A percentile compares a stretch with the other conserved stretches of the same genome.
These are phyloP conservation scores for Lophiotrema nucula DNA, from an alignment of 495 filamentous ascomycete species.

Conservation along the genomic window DNA sequence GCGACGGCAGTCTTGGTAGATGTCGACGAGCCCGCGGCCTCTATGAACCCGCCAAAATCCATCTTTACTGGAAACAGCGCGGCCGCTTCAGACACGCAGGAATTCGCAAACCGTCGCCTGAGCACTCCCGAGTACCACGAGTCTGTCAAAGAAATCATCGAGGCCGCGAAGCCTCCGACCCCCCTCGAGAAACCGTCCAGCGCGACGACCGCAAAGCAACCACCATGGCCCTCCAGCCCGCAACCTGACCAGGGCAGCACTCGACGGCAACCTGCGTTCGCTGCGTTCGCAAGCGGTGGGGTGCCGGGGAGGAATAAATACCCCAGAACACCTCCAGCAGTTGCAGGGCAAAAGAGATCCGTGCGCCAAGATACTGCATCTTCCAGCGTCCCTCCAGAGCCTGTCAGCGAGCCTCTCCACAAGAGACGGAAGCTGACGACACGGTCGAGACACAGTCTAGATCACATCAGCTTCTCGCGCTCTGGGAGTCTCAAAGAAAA, in stretches of 20 bases:
- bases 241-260: slow-evolving; percentile 5
- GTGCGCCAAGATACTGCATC: background rate
- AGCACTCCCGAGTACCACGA: slow-evolving; percentile 32
- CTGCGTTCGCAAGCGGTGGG: background rate
- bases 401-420: slow-evolving; percentile 29
- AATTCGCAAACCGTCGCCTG: slow-evolving; percentile 11
- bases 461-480: slow-evolving; percentile 28
- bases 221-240: slow-evolving; percentile 3
- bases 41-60: slow-evolving; percentile 32
- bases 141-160: background rate
- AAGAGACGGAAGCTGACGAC: slow-evolving; percentile 29
- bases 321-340: slow-evolving; percentile 1
- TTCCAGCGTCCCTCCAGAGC: background rate
- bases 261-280: slow-evolving; percentile 2
- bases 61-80: slow-evolving; percentile 35
- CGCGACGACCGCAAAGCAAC: background rate
- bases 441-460: slow-evolving; percentile 25
- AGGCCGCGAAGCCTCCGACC: slow-evolving; percentile 22
- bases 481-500: background rate
- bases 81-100: background rate
- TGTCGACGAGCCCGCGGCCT: too few relatives aligned
- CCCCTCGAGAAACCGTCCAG: slow-evolving; percentile 11
- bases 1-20: too few relatives aligned
- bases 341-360: slow-evolving; percentile 17
- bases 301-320: background rate